phyloP scores from a whole-genome alignment of 352 stramenopile genomes.

The Globisporangium alternatum region DNA sequence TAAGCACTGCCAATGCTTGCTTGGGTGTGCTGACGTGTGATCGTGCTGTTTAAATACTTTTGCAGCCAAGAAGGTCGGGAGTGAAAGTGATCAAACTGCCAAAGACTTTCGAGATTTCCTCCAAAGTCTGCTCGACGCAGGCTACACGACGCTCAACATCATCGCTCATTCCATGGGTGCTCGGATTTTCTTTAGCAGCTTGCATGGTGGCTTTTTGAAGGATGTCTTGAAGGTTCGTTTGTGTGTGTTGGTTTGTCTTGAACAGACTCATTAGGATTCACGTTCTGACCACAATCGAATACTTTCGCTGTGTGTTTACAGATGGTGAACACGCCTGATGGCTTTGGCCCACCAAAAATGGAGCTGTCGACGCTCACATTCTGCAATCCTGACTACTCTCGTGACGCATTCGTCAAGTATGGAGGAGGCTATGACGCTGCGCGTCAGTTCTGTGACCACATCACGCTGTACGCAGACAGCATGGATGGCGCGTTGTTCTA shows the following conservation, averaged over 20 bases:
- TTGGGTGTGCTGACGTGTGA: not conserved
- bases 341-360: slow-evolving; percentile 16
- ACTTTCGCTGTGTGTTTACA: not conserved
- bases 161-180: slow-evolving; percentile 67
- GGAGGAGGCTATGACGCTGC: slow-evolving; percentile 52
- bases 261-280: not conserved
- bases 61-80: slow-evolving; percentile 35
- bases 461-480: slow-evolving; percentile 76
- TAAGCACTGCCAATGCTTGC: not conserved
- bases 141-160: slow-evolving; percentile 63
- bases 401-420: slow-evolving; percentile 56
- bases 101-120: slow-evolving; percentile 45
- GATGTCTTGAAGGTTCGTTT: slow-evolving; percentile 39
- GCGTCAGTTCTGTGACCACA: slow-evolving; percentile 50
- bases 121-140: slow-evolving; percentile 57
- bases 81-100: slow-evolving; percentile 41
- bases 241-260: not conserved
- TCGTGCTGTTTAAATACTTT: not conserved
- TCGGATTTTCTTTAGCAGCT: slow-evolving; percentile 49
- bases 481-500: slow-evolving; percentile 75
- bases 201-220: slow-evolving; percentile 44
- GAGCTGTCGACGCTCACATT: slow-evolving; percentile 67
- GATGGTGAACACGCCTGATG: slow-evolving; percentile 2
- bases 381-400: slow-evolving; percentile 76
- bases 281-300: too few species aligned